phyloP scores from a whole-genome alignment of 331 rosid genomes.

The Saraca asoca region DNA sequence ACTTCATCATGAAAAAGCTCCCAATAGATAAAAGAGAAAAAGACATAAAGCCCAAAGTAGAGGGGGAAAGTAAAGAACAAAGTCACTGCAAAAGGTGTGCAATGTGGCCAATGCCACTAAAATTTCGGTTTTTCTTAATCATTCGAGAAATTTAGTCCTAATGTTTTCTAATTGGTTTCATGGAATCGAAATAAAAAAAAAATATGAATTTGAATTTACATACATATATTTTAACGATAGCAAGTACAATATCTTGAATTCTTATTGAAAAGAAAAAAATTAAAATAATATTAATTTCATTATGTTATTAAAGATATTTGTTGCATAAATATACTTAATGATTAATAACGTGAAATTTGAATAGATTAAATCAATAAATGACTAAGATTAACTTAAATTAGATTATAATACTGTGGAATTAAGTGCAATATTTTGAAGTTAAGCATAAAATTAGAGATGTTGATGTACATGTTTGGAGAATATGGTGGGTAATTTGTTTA shows the following conservation, averaged over 20 bases:
- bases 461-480: neutral
- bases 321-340: too few species aligned
- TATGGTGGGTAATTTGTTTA: neutral
- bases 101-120: neutral
- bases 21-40: neutral
- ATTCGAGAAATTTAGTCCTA: neutral
- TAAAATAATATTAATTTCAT: too few species aligned
- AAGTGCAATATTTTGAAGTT: too few species aligned
- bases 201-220: neutral
- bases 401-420: too few species aligned
- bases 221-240: too few species aligned
- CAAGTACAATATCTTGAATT: too few species aligned
- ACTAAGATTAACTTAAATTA: too few species aligned
- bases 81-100: neutral
- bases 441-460: too few species aligned
- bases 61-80: neutral
- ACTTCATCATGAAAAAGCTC: neutral
- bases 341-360: too few species aligned
- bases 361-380: too few species aligned
- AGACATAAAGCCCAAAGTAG: neutral
- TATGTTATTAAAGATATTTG: too few species aligned
- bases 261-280: neutral
- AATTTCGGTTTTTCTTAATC: neutral
- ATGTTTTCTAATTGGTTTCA: neutral
- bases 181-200: neutral